Conservation (phyloP, 768 basidiomycete species). For the Boletus sp. region DNA sequence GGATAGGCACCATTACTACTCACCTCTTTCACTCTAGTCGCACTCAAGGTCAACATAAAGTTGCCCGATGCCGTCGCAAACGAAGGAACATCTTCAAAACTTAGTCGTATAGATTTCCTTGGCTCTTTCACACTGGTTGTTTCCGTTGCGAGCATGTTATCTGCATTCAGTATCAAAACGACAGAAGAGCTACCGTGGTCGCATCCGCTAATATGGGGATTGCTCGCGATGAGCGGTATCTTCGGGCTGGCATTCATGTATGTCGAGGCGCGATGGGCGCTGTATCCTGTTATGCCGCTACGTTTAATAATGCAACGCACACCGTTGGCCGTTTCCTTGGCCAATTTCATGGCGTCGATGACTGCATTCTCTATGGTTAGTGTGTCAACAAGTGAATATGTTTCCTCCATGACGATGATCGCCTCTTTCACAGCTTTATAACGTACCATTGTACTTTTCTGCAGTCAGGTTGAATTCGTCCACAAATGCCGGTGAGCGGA, state of each 20-base stretch:
- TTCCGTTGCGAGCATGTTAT: constrained; percentile 65
- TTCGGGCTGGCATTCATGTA: constrained; percentile 62
- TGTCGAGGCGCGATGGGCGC: constrained; percentile 76
- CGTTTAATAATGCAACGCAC: constrained; percentile 74
- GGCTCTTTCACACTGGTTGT: constrained; percentile 80
- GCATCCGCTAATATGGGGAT: constrained; percentile 65
- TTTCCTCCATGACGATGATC: constrained; percentile 2
- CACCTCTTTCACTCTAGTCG: constrained; percentile 68
- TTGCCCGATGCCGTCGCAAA: constrained; percentile 66
- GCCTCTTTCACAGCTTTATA: constrained; percentile 60
- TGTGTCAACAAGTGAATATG: not conserved
- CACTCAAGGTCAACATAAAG: constrained; percentile 73
- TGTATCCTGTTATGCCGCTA: constrained; percentile 90
- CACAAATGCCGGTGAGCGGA: constrained; percentile 62
- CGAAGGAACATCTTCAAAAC: constrained; percentile 58
- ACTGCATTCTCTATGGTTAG: constrained; percentile 77
- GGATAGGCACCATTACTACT: constrained; percentile 72
- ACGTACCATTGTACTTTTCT: constrained; percentile 86
- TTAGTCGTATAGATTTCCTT: constrained; percentile 79
- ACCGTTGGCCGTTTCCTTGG: constrained; percentile 75
- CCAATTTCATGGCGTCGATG: constrained; percentile 76
- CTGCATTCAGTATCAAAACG: constrained; percentile 75
- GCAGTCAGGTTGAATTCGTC: constrained; percentile 72
- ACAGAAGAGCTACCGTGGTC: constrained; percentile 79
- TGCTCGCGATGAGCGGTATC: constrained; percentile 57